Base-by-base conservation (phyloP, 495 filamentous ascomycete species). In the Aspergillus leporis region DNA sequence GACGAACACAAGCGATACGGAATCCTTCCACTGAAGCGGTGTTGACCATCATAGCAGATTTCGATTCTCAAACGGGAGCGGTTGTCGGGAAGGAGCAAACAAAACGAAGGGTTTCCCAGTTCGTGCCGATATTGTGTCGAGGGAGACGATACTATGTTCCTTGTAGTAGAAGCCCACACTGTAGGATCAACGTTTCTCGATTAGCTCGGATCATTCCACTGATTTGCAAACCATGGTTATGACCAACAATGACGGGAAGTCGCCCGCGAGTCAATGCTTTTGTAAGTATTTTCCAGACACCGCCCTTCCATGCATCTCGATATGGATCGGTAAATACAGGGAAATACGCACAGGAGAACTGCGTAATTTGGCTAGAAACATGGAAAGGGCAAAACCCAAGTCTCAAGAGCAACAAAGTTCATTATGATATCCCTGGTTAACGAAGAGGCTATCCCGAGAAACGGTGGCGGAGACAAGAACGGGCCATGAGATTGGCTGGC, bases 401-500 rank as follows among this genome's bases (percentile, higher is more conserved):
- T n/a, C 7, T 7, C 7, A 4, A 47, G 19, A 16, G 19, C 21
- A 18, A 47, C 9, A 22, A n/a, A 7, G 16, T 47, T n/a, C 18
- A 19, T 47, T 8, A 23, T 47, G 21, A 47, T 47, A 3, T 47
- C 1, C 52, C 13, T 18, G 18, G 25, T 28, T 46, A 55, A 21
- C 22, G 25, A 55, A 21, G n/a, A n/a, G 21, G 30, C 3, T 18
- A 7, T 38, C 31, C 22, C 21, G 5, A 9, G 16, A 16, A 53
- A n/a, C 23, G 32, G 34, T 56, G 61, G 61, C 58, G 53, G 58
- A 54, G 49, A 53, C 46, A 21, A 36, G 16, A 60, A 43, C 32
- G 38, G 28, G 32, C 32, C 19, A 46, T 41, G 22, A 40, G 62
- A 64, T 64, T 64, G 62, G 62, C 45, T 58, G 62, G 62, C 50